A percentile compares a stretch with the other conserved stretches of the same genome.
Conservation (phyloP, 805 yeast species). For the Pichia kluyveri region DNA sequence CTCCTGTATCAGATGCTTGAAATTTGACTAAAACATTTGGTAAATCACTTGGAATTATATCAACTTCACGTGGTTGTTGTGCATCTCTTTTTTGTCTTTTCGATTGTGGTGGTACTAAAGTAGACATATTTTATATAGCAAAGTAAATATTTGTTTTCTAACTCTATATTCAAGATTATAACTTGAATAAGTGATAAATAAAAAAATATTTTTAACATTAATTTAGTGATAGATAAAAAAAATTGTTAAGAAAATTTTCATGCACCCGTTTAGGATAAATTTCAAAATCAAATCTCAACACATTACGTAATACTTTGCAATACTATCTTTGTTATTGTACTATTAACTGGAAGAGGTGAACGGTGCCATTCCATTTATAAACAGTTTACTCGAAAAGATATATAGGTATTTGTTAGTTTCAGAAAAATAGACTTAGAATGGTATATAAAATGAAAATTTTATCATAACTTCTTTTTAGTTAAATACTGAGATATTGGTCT, state of each 20-base stretch:
- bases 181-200: background rate
- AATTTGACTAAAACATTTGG: conserved; percentile 85
- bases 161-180: background rate
- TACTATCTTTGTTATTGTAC: too few species aligned
- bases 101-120: conserved; percentile 87
- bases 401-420: too few species aligned
- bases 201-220: background rate
- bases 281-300: too few species aligned
- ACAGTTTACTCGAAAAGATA: too few species aligned
- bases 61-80: conserved; percentile 70
- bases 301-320: too few species aligned
- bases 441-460: background rate
- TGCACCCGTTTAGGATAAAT: too few species aligned
- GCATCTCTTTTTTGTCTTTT: conserved; percentile 81
- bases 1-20: conserved; percentile 92
- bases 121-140: conserved; percentile 53
- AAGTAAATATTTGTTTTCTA: background rate
- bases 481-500: conserved; percentile 9
- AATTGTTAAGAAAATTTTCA: too few species aligned
- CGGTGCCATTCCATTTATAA: too few species aligned
- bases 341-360: too few species aligned
- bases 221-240: too few species aligned
- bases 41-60: conserved; percentile 62
- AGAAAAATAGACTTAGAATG: too few species aligned
- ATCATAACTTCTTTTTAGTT: background rate